Conservation (phyloP, 1,284 basidiomycete genomes). For the Athelia psychrophila region DNA sequence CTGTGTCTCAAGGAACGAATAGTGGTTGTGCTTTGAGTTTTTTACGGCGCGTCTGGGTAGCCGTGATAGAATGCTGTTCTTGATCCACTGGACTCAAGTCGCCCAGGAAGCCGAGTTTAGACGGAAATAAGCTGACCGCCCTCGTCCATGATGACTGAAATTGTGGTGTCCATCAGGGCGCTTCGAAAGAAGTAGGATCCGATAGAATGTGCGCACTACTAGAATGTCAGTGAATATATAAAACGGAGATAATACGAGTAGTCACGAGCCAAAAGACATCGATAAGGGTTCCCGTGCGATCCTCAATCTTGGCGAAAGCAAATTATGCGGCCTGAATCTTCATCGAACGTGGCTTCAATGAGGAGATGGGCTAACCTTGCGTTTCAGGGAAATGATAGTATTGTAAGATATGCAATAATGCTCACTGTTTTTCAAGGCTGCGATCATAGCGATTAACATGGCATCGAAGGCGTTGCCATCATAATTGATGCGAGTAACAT, state of each 20-base stretch:
- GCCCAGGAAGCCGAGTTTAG: slow-evolving; percentile 43
- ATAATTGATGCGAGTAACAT: slow-evolving; percentile 93
- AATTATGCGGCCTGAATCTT: slow-evolving; percentile 61
- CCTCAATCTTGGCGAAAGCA: slow-evolving; percentile 63
- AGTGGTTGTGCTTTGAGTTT: slow-evolving; percentile 20
- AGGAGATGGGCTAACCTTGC: slow-evolving; percentile 27
- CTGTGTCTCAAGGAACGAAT: too few species aligned
- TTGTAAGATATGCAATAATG: slow-evolving; percentile 10
- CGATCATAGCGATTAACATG: slow-evolving; percentile 81
- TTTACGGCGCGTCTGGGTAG: slow-evolving; percentile 38
- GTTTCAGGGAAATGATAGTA: not conserved
- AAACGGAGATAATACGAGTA: slow-evolving; percentile 10
- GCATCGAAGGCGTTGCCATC: slow-evolving; percentile 96
- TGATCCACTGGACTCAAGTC: slow-evolving; percentile 32
- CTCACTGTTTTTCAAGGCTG: slow-evolving; percentile 84
- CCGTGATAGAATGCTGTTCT: slow-evolving; percentile 42
- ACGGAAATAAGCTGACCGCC: slow-evolving; percentile 51
- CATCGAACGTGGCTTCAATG: slow-evolving; percentile 72
- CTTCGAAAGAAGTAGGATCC: slow-evolving; percentile 90
- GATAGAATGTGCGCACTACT: slow-evolving; percentile 65
- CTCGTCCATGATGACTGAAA: slow-evolving; percentile 67
- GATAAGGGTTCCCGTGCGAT: slow-evolving; percentile 53
- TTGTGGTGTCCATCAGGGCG: slow-evolving; percentile 75
- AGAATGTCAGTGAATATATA: not conserved
- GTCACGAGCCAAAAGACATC: slow-evolving; percentile 77